Evolutionary conservation across 2,329 filamentous ascomycete species (phyloP), one percentile per base, ranked within the genome.

Genomic region (Diplodia corticola): DNA sequence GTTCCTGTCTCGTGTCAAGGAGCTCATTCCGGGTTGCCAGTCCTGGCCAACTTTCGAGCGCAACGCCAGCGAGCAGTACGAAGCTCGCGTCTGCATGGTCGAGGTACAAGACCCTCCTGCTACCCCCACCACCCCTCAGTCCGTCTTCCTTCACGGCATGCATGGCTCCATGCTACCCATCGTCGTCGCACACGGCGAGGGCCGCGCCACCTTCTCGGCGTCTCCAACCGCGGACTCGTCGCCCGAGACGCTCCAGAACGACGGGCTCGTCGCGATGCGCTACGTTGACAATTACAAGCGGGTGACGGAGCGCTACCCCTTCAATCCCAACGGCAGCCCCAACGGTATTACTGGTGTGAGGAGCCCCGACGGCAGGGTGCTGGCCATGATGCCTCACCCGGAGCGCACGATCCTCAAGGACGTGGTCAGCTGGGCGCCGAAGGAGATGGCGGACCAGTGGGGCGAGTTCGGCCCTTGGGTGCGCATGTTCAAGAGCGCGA

Each of bases 111-210:
- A 93, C 68, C 77, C 80, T 1, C 55, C 57, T 3, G 66, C 73
- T 4, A 55, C 64, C 30, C 35, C 69, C 7, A 74, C 73, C 24
- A 87, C 80, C 13, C 77, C 80, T 1, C 64, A 44, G 22, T 90
- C 88, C n/a, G 90, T 97, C 67, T 98, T 98, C 85, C 84, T 97
- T 69, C 85, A 94, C 77, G 92, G 91, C 73, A 97, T 98, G 93
- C 80, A 87, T 71, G 91, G 91, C 65, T 91, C 90, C 4, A 86
- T 86, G 2, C 83, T 98, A 6, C 93, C 93, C 35, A 95, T 97
- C 68, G 91, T 89, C 24, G 91, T 94, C 17, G 93, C 93, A 0
- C 93, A 98, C 80, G 93, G 93, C 57, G 94, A 99, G 79, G 95
- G 95, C 15, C 88, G 92, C 35, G 95, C 94, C 15, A 76, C 77